Evolutionary conservation across 306 rosid species (phyloP).

Genomic region (Ceratonia siliqua): DNA sequence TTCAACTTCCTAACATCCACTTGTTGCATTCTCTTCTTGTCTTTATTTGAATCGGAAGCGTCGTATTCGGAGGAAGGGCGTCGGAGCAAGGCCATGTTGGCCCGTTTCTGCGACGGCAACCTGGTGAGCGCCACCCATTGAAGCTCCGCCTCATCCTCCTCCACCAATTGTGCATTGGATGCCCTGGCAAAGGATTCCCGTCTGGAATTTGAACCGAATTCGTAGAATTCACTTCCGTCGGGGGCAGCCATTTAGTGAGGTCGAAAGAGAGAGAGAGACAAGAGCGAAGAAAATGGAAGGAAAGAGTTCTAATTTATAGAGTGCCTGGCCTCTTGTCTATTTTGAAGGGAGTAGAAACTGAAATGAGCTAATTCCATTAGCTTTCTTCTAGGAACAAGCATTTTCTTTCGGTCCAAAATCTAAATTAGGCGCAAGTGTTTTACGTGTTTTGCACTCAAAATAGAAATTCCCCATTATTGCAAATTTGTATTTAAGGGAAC

Average conservation of each 20-base stretch:
- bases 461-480: too few relatives aligned
- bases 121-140: conserved; percentile 72
- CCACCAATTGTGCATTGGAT: conserved; percentile 66
- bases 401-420: too few relatives aligned
- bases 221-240: conserved; percentile 79
- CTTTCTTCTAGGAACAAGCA: too few relatives aligned
- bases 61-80: conserved; percentile 33
- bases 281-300: too few relatives aligned
- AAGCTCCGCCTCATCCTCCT: conserved; percentile 67
- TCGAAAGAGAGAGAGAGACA: too few relatives aligned
- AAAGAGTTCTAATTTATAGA: too few relatives aligned
- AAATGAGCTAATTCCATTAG: too few relatives aligned
- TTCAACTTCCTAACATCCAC: conserved; percentile 69
- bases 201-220: conserved; percentile 9
- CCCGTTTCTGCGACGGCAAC: conserved; percentile 61
- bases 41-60: neutral
- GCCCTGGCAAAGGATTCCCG: conserved; percentile 55
- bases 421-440: too few relatives aligned
- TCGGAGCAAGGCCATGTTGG: conserved; percentile 55
- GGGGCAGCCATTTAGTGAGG: conserved; percentile 89
- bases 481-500: too few relatives aligned
- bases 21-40: conserved; percentile 10
- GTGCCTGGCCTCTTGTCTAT: too few relatives aligned
- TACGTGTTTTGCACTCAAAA: too few relatives aligned
- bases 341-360: too few relatives aligned